Percentiles rank a stretch among this genome's conserved stretches.
Evolutionary conservation across 2,329 filamentous ascomycete species (phyloP).

Genomic region (Colletotrichum sp.): DNA sequence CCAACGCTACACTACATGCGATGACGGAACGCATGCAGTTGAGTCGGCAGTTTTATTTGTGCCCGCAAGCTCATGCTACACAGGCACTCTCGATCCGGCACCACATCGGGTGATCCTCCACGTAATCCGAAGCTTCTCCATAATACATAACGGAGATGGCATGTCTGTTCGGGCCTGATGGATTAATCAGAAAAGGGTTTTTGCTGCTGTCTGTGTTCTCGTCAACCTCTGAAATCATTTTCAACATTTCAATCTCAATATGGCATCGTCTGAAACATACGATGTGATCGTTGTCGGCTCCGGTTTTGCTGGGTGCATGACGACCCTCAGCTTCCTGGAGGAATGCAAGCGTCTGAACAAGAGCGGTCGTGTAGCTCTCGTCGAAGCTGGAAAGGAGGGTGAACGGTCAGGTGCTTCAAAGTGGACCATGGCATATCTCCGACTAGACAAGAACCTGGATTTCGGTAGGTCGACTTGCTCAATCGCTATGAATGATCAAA

Average conservation of each 20-base stretch:
- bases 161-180: background rate
- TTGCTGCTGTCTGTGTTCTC: background rate
- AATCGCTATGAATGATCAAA: background rate
- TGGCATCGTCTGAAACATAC: background rate
- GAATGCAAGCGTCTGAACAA: background rate
- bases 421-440: background rate
- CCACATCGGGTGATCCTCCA: background rate
- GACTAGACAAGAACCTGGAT: background rate
- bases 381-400: background rate
- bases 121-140: background rate
- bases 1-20: background rate
- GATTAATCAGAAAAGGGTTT: background rate
- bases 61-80: background rate
- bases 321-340: background rate
- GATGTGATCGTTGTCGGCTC: background rate
- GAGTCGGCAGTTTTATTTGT: background rate
- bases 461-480: background rate
- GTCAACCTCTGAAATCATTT: accelerated
- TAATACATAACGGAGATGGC: accelerated
- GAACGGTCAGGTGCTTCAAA: background rate
- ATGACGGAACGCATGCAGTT: background rate
- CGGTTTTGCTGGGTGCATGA: background rate
- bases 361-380: background rate
- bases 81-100: background rate
- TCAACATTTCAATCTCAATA: background rate